Percentiles rank a stretch among this genome's conserved stretches.
Conservation (phyloP, 371 early-diverging fungal species). For the Mortierella sp. region DNA sequence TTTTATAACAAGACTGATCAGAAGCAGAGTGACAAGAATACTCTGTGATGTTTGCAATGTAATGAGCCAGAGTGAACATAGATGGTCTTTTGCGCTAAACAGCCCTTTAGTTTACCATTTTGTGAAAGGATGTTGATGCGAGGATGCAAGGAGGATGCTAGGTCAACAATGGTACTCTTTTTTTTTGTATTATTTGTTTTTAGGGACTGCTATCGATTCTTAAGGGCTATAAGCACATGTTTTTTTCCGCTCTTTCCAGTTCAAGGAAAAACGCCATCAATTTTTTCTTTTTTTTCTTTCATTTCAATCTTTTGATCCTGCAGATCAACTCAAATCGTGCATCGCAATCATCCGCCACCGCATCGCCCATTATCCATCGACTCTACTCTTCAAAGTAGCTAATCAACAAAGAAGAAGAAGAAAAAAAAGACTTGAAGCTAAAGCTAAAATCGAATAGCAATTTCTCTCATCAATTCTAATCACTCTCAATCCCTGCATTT, state of each 20-base stretch:
- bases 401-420: neutral
- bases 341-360: neutral
- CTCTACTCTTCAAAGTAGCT: neutral
- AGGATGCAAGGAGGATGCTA: constrained; percentile 2
- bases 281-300: neutral
- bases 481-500: neutral
- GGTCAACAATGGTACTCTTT: neutral
- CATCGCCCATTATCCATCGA: neutral
- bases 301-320: neutral
- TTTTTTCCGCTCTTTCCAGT: no score
- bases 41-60: no score
- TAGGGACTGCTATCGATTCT: neutral
- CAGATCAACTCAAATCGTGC: constrained; percentile 7
- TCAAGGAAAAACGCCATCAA: neutral
- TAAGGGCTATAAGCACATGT: neutral
- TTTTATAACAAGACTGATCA: no score
- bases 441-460: neutral
- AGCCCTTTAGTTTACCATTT: constrained; percentile 3
- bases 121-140: constrained; percentile 5
- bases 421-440: neutral
- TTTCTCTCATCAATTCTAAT: neutral
- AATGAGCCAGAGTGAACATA: no score
- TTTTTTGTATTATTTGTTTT: neutral
- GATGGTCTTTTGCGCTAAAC: neutral
- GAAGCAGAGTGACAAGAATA: no score